Conservation (phyloP, 768 basidiomycete genomes). For the Coprinopsis strossmayeri region DNA sequence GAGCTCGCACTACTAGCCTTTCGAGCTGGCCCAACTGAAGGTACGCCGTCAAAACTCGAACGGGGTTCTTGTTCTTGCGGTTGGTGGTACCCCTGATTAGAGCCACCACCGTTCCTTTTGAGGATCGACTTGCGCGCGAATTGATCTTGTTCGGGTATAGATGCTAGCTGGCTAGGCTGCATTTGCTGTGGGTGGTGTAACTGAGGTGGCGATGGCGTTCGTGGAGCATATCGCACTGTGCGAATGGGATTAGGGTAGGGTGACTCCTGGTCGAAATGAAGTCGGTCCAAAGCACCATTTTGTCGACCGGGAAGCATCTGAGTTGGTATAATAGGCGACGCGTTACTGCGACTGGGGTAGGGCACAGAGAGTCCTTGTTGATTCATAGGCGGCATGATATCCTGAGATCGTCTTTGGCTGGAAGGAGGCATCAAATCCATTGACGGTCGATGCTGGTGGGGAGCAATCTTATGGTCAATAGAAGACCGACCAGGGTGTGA, state of each 20-base stretch:
- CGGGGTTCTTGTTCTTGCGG: constrained; percentile 24
- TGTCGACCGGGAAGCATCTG: constrained; percentile 32
- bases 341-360: constrained; percentile 12
- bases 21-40: constrained; percentile 27
- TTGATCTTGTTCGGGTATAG: constrained; percentile 38
- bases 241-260: constrained; percentile 51
- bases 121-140: constrained; percentile 63
- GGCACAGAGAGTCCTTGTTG: constrained; percentile 6
- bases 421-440: not conserved
- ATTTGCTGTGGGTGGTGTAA: constrained; percentile 15
- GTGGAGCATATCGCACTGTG: constrained; percentile 23
- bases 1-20: constrained; percentile 44
- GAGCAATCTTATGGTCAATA: not conserved
- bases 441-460: not conserved
- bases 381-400: not conserved
- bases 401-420: not conserved
- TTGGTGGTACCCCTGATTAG: constrained; percentile 13
- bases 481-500: not conserved
- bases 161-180: constrained; percentile 13
- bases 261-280: constrained; percentile 71
- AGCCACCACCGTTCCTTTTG: constrained; percentile 47
- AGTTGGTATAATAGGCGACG: constrained; percentile 33
- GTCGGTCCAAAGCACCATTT: constrained; percentile 32
- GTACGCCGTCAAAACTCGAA: constrained; percentile 29
- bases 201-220: constrained; percentile 26